Base-by-base conservation (phyloP, 805 yeast genomes). In the Millerago galiae region DNA sequence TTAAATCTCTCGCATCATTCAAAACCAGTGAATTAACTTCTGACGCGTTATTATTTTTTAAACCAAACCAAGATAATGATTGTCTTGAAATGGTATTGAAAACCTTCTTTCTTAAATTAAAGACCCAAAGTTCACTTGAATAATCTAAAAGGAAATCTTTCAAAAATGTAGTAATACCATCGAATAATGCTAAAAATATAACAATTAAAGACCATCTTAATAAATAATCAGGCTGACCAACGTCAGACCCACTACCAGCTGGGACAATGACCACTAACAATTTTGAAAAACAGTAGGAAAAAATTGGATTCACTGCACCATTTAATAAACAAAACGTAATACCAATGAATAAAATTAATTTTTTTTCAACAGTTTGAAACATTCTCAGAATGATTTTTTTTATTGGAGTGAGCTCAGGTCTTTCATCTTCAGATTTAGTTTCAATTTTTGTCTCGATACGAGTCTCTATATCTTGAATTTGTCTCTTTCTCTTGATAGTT, bases 1-100 rank as follows among this genome's bases (percentile, higher is more conserved):
- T 70, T 45, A 86, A 62, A 53, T 88, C 95, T 52, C 96, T 77
- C 0, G 86, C 61, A 57, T 93, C 97, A 56, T 86, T 88, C 71
- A 90, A 66, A 3, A 91, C 50, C 14, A 90, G 66, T 0, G 95
- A 77, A 16, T 81, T 70, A 12, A 84, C 51, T 49, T 74, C 82
- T 29, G 77, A 73, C 2, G 79, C 67, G 32, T 63, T 66, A 43
- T 59, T 63, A 11, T 48, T 53, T 13, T 64, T 61, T 2, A 53
- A 50, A 18, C 63, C 65, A 52, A 74, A 77, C 80, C 84, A 86
- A 2, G 63, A 47, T 53, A 75, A 51, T 25, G 73, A 73, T 46
- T 81, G 84, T 2, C 62, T 57, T 2, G 76, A 59, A 5, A 89
- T 63, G 26, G 63, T 67, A 1, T 54, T 49, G 50, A 87, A 75